These are phyloP conservation scores for Didymella arachidicola DNA, from an alignment of 2,329 filamentous ascomycete genomes.

Conservation along the genomic window DNA sequence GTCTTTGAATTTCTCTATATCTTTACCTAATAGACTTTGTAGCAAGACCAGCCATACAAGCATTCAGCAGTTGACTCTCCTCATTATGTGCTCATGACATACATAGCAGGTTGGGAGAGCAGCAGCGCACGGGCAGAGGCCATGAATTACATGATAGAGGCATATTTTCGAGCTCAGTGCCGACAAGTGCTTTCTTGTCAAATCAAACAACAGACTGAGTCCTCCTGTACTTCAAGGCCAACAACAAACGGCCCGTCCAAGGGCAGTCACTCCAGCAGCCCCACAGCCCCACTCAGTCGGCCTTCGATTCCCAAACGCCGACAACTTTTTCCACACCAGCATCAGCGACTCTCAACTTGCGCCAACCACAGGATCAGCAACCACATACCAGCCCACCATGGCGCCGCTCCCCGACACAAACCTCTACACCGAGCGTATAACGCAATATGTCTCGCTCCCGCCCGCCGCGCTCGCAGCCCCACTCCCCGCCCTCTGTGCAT, in stretches of 20 bases:
- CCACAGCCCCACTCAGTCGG: neutral
- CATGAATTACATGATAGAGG: too few species aligned
- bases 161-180: too few species aligned
- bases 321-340: constrained; percentile 1
- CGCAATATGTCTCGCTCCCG: constrained; percentile 79
- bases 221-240: neutral
- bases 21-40: neutral
- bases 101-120: too few species aligned
- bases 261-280: neutral
- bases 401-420: constrained; percentile 50
- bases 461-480: constrained; percentile 74
- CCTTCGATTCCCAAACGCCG: neutral
- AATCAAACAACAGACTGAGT: neutral
- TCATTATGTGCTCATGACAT: too few species aligned
- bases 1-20: neutral
- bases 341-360: neutral
- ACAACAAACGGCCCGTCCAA: neutral
- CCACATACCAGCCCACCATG: constrained; percentile 28
- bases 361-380: neutral
- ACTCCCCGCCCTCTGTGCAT: constrained; percentile 73
- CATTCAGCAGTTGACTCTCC: neutral
- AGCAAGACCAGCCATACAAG: neutral
- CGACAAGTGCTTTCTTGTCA: too few species aligned
- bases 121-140: too few species aligned
- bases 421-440: constrained; percentile 80